phyloP scores from a whole-genome alignment of 805 yeast species.

The Ogataea methylovora region DNA sequence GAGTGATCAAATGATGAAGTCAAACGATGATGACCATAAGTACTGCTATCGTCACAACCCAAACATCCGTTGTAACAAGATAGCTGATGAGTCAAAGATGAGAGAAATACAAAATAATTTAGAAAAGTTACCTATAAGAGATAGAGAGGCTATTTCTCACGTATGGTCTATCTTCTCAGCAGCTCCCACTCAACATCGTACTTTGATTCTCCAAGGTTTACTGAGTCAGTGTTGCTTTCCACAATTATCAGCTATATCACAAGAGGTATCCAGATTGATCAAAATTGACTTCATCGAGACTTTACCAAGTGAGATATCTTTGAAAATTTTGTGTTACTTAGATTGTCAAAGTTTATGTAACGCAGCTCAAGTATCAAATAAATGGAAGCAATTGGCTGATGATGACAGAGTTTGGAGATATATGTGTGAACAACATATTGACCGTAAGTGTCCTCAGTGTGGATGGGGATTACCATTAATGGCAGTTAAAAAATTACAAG shows the following conservation, averaged over 20 bases:
- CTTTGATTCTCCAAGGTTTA: constrained; percentile 74
- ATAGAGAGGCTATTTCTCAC: constrained; percentile 69
- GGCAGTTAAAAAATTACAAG: constrained; percentile 63
- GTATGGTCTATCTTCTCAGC: constrained; percentile 81
- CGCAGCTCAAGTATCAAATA: constrained; percentile 86
- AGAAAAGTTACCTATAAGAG: constrained; percentile 57
- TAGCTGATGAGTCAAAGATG: constrained; percentile 58
- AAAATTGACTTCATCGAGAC: constrained; percentile 84
- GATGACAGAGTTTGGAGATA: constrained; percentile 98
- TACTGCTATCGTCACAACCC: constrained; percentile 95
- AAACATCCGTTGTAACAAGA: constrained; percentile 65
- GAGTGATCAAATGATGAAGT: constrained; percentile 33
- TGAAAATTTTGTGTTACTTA: constrained; percentile 78
- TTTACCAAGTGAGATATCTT: constrained; percentile 77
- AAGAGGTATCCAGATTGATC: constrained; percentile 70
- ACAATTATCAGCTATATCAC: constrained; percentile 77
- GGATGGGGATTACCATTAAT: constrained; percentile 98
- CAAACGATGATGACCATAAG: constrained; percentile 51
- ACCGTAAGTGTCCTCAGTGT: constrained; percentile 93
- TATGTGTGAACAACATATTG: constrained; percentile 97
- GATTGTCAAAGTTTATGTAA: constrained; percentile 91
- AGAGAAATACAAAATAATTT: constrained; percentile 50
- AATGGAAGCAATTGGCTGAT: constrained; percentile 87
- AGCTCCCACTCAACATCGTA: constrained; percentile 63
- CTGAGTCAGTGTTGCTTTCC: constrained; percentile 92